A percentile compares a stretch with the other conserved stretches of the same genome.
phyloP scores from a whole-genome alignment of 768 basidiomycete genomes.

The Lactarius tabidus region DNA sequence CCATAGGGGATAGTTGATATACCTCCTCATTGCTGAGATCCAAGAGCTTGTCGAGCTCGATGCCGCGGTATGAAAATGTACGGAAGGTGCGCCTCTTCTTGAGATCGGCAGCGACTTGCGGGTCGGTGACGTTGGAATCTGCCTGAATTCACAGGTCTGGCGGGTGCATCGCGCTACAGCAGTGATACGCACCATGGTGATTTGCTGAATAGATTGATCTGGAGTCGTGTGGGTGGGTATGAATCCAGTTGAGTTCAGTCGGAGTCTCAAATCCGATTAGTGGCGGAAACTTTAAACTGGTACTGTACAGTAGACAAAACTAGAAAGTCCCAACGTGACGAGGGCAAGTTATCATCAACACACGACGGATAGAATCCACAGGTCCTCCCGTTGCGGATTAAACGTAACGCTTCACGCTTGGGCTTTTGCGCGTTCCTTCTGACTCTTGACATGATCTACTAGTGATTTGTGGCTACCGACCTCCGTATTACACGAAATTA shows the following conservation, averaged over 20 bases:
- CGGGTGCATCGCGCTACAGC: neutral
- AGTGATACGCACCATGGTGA: constrained; percentile 25
- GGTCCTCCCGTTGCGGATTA: constrained; percentile 91
- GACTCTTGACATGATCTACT: constrained; percentile 25
- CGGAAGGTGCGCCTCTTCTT: constrained; percentile 99
- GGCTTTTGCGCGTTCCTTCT: neutral
- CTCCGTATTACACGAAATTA: constrained; percentile 32
- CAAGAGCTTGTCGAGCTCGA: constrained; percentile 97
- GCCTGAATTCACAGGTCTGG: constrained; percentile 45
- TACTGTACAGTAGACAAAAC: constrained; percentile 55
- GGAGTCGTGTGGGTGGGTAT: constrained; percentile 8
- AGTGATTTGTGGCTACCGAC: constrained; percentile 95
- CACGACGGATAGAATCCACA: constrained; percentile 84
- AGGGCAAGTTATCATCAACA: constrained; percentile 18
- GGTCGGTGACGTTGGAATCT: constrained; percentile 83
- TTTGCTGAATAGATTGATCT: constrained; percentile 13
- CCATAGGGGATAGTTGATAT: constrained; percentile 33
- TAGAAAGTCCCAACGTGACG: no score
- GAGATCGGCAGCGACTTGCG: constrained; percentile 89
- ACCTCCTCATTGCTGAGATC: constrained; percentile 96
- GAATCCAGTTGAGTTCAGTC: constrained; percentile 22
- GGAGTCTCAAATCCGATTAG: constrained; percentile 32
- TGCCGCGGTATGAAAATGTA: constrained; percentile 96
- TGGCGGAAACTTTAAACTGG: constrained; percentile 41
- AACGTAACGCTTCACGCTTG: constrained; percentile 44